Evolutionary conservation across 2,329 filamentous ascomycete species (phyloP).

Genomic region (Clonostachys chloroleuca): DNA sequence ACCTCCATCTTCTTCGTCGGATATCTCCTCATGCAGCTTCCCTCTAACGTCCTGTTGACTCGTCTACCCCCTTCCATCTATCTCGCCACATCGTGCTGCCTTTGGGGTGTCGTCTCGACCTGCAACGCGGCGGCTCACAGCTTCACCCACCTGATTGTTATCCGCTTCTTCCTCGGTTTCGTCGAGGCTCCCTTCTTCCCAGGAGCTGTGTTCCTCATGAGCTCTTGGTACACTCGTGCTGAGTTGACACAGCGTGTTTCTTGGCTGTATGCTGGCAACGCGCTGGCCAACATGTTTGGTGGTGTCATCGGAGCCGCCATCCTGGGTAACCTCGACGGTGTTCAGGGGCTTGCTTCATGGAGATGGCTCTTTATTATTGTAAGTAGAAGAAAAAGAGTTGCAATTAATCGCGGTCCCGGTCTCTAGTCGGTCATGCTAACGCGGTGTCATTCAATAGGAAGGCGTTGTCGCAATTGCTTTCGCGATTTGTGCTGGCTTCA

Average conservation of each 20-base stretch:
- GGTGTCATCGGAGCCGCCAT: conserved; percentile 45
- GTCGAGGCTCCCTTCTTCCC: conserved; percentile 62
- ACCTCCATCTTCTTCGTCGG: conserved; percentile 61
- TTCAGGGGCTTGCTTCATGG: conserved; percentile 31
- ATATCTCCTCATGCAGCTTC: conserved; percentile 62
- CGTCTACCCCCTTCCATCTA: conserved; percentile 45
- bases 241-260: conserved; percentile 18
- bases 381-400: conserved; percentile 7
- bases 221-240: conserved; percentile 59
- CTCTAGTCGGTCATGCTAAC: no score
- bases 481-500: conserved; percentile 22
- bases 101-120: conserved; percentile 58
- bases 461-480: conserved; percentile 32
- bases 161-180: conserved; percentile 57
- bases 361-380: conserved; percentile 47
- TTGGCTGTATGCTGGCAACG: conserved; percentile 52
- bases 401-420: no score
- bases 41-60: conserved; percentile 54
- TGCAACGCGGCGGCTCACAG: conserved; percentile 46
- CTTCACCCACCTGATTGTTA: conserved; percentile 48
- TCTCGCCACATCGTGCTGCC: conserved; percentile 44
- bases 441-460: conserved; percentile 13
- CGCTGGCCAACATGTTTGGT: conserved; percentile 44
- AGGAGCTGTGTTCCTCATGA: conserved; percentile 57
- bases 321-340: conserved; percentile 28